Conservation (phyloP, 139 green algal species). For the Chloropicon primus region DNA sequence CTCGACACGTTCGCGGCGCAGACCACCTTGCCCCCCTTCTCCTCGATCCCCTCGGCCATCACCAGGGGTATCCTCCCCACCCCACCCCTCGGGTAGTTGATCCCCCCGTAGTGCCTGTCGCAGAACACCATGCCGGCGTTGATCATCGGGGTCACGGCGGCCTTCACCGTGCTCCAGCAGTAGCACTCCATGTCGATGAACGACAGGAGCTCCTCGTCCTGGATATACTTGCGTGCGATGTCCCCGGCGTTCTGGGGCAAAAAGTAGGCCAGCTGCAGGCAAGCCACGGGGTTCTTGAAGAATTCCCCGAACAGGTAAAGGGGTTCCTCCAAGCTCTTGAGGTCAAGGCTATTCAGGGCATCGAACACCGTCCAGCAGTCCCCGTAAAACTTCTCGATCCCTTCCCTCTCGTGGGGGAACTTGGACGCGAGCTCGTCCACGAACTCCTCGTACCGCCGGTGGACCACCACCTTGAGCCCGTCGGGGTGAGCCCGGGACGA, state of each 20-base stretch:
- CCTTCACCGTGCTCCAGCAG: conserved; percentile 80
- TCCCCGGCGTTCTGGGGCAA: conserved; percentile 74
- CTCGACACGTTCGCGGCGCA: conserved; percentile 84
- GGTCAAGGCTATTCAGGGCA: conserved; percentile 71
- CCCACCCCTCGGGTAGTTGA: conserved; percentile 87
- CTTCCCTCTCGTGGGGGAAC: conserved; percentile 74
- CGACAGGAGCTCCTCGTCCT: conserved; percentile 71
- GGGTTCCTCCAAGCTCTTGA: conserved; percentile 87
- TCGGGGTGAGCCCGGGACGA: conserved; percentile 37
- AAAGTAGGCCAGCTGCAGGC: conserved; percentile 62
- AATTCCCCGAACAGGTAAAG: conserved; percentile 74
- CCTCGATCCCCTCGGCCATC: conserved; percentile 37
- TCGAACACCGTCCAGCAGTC: conserved; percentile 77
- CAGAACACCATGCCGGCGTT: conserved; percentile 77
- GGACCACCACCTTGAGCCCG: conserved; percentile 59
- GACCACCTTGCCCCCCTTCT: conserved; percentile 57
- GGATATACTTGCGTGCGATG: conserved; percentile 69
- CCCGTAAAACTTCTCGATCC: conserved; percentile 81
- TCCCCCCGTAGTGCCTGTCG: conserved; percentile 78
- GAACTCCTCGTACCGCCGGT: conserved; percentile 79
- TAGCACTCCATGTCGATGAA: conserved; percentile 98
- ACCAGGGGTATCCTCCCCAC: conserved; percentile 73
- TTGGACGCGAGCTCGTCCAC: conserved; percentile 53
- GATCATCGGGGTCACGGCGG: conserved; percentile 86
- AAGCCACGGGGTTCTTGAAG: conserved; percentile 50